A percentile compares a stretch with the other conserved stretches of the same genome.
phyloP scores from a whole-genome alignment of 352 stramenopile genomes.

The Globisporangium takayamanum region DNA sequence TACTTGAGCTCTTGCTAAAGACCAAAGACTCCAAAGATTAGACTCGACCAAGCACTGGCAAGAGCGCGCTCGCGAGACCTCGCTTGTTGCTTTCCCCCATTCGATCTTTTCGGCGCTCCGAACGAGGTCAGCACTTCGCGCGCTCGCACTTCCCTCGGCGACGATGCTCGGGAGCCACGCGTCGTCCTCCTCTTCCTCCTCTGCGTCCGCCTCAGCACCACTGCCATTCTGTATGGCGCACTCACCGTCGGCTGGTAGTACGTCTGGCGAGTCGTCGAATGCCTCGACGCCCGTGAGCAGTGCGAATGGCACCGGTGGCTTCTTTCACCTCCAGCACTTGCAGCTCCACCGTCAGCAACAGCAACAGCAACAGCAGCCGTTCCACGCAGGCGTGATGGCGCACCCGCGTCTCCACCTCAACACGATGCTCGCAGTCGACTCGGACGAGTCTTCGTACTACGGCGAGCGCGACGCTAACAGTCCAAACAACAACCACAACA shows the following conservation, averaged over 20 bases:
- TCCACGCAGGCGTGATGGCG: neutral
- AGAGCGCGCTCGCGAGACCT: too few species aligned
- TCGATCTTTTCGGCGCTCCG: too few species aligned
- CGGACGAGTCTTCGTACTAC: slow-evolving; percentile 18
- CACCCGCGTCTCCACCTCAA: slow-evolving; percentile 21
- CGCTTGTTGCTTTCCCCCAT: too few species aligned
- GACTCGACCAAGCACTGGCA: too few species aligned
- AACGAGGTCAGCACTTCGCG: neutral
- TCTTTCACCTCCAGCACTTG: neutral
- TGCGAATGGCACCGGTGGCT: neutral
- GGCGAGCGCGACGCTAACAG: slow-evolving; percentile 9
- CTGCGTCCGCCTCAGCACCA: neutral
- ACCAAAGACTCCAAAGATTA: too few species aligned
- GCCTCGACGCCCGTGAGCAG: slow-evolving; percentile 2
- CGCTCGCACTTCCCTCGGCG: neutral
- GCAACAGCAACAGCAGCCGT: slow-evolving; percentile 7
- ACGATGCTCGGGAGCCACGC: neutral
- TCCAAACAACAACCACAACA: neutral
- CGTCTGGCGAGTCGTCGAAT: slow-evolving; percentile 3
- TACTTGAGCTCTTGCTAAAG: too few species aligned
- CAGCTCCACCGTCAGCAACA: slow-evolving; percentile 5
- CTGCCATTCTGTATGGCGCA: slow-evolving; percentile 2
- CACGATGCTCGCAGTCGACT: slow-evolving; percentile 25
- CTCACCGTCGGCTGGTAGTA: slow-evolving; percentile 2
- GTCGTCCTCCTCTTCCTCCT: neutral